Base-by-base conservation (phyloP, 176 grass and related monocot genomes). In the Ananas comosus region DNA sequence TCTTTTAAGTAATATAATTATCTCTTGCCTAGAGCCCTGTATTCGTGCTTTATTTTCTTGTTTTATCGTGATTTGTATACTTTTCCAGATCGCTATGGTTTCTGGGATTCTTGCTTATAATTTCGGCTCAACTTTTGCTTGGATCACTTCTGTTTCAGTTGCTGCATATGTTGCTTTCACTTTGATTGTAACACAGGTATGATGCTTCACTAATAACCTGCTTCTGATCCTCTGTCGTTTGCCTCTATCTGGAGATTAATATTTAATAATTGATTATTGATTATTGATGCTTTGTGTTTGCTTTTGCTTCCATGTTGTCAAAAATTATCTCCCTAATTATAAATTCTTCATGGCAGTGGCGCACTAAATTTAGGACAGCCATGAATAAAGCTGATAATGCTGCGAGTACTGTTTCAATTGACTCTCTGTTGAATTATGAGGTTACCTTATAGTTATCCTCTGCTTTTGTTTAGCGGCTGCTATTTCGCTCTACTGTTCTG, bases 301-400 rank as follows among this genome's bases (percentile, higher is more conserved):
- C 56, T 61, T 18, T n/a, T 61, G 56, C 56, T 61, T 66, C 14
- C 2, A 61, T 61, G 25, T 66, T 66, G 25, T 14, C 2, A 24
- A 12, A 53, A 52, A 50, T 6, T 14, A 42, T 27, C 24, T 22
- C 16, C 27, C 22, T 52, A 70, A 16, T 11, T 9, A 70, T 61
- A 27, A 58, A 59, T 73, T 50, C 25, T 72, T 88, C 65, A 68
- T 82, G 74, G 58, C 48, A 97, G 94, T 97, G 94, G 94, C 79
- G 94, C 57, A 97, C 94, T 79, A 88, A 90, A 53, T 92, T 97
- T 72, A 90, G 94, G 71, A 76, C 79, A 81, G 79, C 83, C 76
- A 97, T 97, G 94, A 97, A 97, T 81, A 83, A 87, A 85, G 94
- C 94, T 76, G 94, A 97, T 72, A 97, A 97, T 90, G 94, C 88